Base-by-base conservation (phyloP, 495 filamentous ascomycete genomes). In the Pyrenula massariospora region DNA sequence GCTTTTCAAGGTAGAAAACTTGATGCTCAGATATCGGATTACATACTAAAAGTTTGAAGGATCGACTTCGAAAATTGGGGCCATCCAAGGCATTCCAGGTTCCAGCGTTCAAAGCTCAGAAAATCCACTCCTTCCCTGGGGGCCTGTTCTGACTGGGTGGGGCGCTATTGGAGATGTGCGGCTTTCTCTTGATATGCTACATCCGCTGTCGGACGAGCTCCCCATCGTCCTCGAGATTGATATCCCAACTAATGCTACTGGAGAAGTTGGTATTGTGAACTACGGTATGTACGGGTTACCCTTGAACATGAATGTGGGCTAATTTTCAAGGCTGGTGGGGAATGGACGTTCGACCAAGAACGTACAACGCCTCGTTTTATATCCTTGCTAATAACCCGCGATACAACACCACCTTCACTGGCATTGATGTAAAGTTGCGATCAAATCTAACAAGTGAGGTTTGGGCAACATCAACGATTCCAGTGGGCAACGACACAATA, bases 1-100 rank as follows among this genome's bases (percentile, higher is more conserved):
- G 87, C 84, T 12, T 89, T 91, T 55, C 81, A 85, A 63, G 80
- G 80, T 12, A 65, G 63, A 5, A 70, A 58, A 2, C 36, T 54
- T 10, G 57, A 58, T 1, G 50, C 20, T 42, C 56, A 42, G 5
- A 42, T 42, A 15, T 5, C 8, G 15, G 31, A 42, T 5, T 15
- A n/a, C 15, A 15, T 42, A 15, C 31, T 42, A 8, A 42, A 5
- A 5, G 31, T 42, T 42, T 42, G 15, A 8, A 42, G 31, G 31
- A 42, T 42, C 31, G 5, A 8, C 31, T 8, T 42, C 31, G 8
- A 42, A 5, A 15, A 42, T 42, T 15, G 31, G 31, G 5, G 31
- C 31, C 31, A 42, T 42, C 31, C 31, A 42, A 42, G 31, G 31
- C 31, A 42, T 42, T 15, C 31, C 31, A 5, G 31, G 31, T 8